A percentile compares a stretch with the other conserved stretches of the same genome.
Evolutionary conservation across 2,329 filamentous ascomycete species (phyloP).

Genomic region (Fusarium tuaranense): DNA sequence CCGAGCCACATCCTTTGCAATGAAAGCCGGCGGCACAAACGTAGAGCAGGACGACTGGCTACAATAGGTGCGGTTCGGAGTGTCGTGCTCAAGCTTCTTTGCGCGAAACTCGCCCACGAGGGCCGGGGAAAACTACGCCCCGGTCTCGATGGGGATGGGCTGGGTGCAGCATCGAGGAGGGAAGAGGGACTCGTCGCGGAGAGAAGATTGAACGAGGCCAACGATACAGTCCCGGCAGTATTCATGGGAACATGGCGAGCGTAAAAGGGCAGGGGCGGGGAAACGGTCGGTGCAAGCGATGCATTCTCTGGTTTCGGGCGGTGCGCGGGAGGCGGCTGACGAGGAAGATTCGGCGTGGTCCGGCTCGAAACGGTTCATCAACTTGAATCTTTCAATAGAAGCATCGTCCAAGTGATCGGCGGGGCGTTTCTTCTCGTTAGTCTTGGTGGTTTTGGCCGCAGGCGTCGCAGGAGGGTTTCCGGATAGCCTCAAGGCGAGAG

Average conservation of each 20-base stretch:
- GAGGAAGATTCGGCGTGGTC: not conserved
- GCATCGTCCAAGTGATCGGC: not conserved
- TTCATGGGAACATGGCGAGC: constrained; percentile 55
- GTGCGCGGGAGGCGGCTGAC: not conserved
- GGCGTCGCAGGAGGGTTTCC: not conserved
- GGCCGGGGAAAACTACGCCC: constrained; percentile 49
- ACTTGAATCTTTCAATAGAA: not conserved
- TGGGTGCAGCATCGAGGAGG: constrained; percentile 66
- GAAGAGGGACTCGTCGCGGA: constrained; percentile 63
- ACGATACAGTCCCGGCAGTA: constrained; percentile 65
- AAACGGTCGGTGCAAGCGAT: constrained; percentile 8
- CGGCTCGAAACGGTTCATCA: not conserved
- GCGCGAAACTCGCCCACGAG: constrained; percentile 53
- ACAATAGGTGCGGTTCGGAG: constrained; percentile 64
- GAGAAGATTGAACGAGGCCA: constrained; percentile 55
- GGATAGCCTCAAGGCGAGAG: constrained; percentile 4
- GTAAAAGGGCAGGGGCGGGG: fast-evolving
- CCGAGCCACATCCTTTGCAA: constrained; percentile 48
- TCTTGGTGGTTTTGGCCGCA: fast-evolving
- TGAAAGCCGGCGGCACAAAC: constrained; percentile 56
- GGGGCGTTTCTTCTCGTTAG: not conserved
- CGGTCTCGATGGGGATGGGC: constrained; percentile 51
- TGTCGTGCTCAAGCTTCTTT: constrained; percentile 63
- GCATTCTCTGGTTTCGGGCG: not conserved
- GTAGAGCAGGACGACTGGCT: constrained; percentile 54